phyloP scores from a whole-genome alignment of 2,329 filamentous ascomycete species.

The Epichloe elymi region DNA sequence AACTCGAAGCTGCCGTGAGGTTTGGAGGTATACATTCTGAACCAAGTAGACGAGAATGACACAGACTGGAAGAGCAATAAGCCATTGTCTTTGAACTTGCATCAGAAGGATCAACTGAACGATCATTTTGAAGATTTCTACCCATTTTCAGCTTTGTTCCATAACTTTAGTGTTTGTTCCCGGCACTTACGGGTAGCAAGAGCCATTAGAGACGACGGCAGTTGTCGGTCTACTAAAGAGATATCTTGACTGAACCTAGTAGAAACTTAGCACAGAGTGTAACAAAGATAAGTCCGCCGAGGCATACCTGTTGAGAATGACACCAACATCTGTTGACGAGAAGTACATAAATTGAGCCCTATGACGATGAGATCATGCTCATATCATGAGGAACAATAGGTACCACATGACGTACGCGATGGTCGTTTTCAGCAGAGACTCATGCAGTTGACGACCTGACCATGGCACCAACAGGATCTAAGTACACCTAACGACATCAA shows the following conservation, averaged over 20 bases:
- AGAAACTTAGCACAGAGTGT: background rate
- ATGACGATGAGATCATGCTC: background rate
- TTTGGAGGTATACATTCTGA: conserved; percentile 26
- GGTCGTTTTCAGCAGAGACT: background rate
- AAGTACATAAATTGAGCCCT: conserved; percentile 1
- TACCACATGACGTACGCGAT: background rate
- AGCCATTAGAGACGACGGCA: conserved; percentile 17
- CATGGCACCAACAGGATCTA: background rate
- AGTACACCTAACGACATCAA: background rate
- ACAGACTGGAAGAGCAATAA: conserved; percentile 28
- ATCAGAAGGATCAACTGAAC: conserved; percentile 33
- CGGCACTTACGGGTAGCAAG: conserved; percentile 15
- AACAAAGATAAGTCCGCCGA: background rate
- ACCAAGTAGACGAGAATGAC: conserved; percentile 6
- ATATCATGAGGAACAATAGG: background rate
- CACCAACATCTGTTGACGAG: background rate
- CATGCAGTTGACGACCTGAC: background rate
- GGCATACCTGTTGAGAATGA: conserved; percentile 2
- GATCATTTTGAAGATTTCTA: conserved; percentile 24
- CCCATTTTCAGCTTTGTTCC: background rate
- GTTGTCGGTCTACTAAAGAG: conserved; percentile 23
- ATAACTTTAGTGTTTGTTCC: background rate
- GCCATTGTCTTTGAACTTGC: conserved; percentile 29
- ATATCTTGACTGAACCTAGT: conserved; percentile 30
- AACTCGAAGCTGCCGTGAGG: conserved; percentile 41